Conservation (phyloP, 1,139 yeast species). For the Scheffersomyces titani region DNA sequence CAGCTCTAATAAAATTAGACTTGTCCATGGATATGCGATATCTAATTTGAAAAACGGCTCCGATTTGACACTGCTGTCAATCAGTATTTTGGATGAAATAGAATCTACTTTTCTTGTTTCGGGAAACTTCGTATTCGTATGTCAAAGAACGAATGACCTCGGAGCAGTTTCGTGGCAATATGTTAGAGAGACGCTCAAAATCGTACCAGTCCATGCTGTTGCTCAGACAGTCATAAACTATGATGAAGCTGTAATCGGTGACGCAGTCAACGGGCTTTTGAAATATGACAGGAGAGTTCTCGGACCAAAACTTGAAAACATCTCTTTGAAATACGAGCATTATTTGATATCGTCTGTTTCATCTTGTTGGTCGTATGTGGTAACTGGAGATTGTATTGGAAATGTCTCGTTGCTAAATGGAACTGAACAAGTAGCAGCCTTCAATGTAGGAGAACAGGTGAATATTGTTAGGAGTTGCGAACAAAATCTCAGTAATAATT, state of each 20-base stretch:
- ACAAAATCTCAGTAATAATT: neutral
- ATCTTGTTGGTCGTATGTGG: neutral
- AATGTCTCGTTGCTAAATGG: constrained; percentile 19
- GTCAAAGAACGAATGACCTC: neutral
- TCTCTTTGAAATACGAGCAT: constrained; percentile 9
- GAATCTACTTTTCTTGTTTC: constrained; percentile 6
- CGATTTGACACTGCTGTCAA: constrained; percentile 2
- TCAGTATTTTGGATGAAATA: constrained; percentile 2
- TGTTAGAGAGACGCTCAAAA: neutral
- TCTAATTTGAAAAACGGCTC: neutral
- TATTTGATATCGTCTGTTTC: constrained; percentile 18
- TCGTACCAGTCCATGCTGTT: constrained; percentile 11
- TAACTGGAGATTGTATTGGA: constrained; percentile 36
- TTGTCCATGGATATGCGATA: neutral
- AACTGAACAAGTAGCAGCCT: constrained; percentile 14
- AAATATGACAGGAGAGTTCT: neutral
- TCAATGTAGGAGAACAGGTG: constrained; percentile 35
- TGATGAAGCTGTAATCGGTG: constrained; percentile 16
- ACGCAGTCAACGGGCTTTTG: constrained; percentile 22
- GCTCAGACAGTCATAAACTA: constrained; percentile 8
- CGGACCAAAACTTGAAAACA: constrained; percentile 1
- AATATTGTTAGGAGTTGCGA: constrained; percentile 19
- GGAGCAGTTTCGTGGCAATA: neutral
- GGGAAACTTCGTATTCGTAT: constrained; percentile 6
- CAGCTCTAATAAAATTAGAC: constrained; percentile 1